phyloP scores from a whole-genome alignment of 805 yeast species.

The Suhomyces xylopsoci region DNA sequence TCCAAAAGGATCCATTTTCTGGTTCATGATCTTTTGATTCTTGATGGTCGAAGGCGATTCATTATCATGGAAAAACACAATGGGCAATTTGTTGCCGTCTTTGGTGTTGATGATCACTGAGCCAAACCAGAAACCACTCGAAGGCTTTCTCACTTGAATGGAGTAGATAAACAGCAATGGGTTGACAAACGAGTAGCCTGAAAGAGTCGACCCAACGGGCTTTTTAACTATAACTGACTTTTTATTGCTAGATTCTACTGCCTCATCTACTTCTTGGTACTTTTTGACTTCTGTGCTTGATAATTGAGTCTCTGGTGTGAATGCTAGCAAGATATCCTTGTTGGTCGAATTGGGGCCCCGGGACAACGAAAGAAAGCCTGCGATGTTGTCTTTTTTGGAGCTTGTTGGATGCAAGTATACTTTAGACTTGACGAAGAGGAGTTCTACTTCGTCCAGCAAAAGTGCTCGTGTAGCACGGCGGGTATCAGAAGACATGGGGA shows the following conservation, averaged over 20 bases:
- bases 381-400: conserved; percentile 68
- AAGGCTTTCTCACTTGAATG: conserved; percentile 79
- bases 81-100: conserved; percentile 68
- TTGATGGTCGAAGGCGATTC: conserved; percentile 71
- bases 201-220: conserved; percentile 50
- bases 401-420: conserved; percentile 83
- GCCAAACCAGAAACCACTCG: conserved; percentile 90
- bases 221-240: conserved; percentile 36
- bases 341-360: conserved; percentile 50
- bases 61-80: conserved; percentile 89
- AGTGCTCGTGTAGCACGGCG: conserved; percentile 3
- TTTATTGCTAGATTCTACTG: conserved; percentile 8
- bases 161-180: conserved; percentile 64
- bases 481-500: background rate
- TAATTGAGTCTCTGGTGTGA: conserved; percentile 59
- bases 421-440: conserved; percentile 58
- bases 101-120: conserved; percentile 72
- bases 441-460: conserved; percentile 38
- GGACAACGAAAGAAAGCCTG: conserved; percentile 72
- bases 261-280: conserved; percentile 48
- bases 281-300: conserved; percentile 42
- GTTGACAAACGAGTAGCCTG: conserved; percentile 68
- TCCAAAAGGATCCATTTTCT: conserved; percentile 72
- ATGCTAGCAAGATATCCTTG: conserved; percentile 59
- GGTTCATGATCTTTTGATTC: conserved; percentile 57